These are phyloP conservation scores for Rasamsonia emersonii DNA, from an alignment of 2,329 filamentous ascomycete genomes.

Conservation along the genomic window DNA sequence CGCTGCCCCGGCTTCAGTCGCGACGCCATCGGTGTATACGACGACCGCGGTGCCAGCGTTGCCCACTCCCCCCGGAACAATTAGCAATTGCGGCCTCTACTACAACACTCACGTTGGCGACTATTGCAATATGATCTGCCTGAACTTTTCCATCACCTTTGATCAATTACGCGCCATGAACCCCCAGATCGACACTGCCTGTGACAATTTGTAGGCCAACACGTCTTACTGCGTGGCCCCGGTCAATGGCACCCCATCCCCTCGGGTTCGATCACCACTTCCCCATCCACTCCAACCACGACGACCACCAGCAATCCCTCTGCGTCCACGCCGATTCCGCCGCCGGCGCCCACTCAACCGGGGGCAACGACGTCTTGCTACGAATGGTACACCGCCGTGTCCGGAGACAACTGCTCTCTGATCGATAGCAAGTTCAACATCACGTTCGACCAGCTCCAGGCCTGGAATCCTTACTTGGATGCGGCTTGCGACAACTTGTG, in stretches of 20 bases:
- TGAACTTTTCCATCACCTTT: constrained; percentile 7
- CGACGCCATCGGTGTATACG: too few relatives aligned
- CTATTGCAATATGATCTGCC: constrained; percentile 8
- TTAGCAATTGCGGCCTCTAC: background rate
- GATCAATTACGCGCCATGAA: constrained; percentile 14
- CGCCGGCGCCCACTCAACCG: constrained; percentile 5
- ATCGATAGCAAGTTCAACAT: constrained; percentile 6
- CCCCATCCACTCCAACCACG: background rate
- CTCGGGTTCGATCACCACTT: too few relatives aligned
- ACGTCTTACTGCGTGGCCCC: too few relatives aligned
- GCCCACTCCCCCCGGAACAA: background rate
- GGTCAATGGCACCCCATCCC: too few relatives aligned
- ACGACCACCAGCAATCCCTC: constrained; percentile 2
- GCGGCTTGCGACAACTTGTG: constrained; percentile 6
- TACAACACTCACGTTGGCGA: background rate
- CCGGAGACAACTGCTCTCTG: constrained; percentile 8
- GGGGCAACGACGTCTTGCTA: constrained; percentile 5
- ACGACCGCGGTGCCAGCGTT: background rate
- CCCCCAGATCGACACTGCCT: too few relatives aligned
- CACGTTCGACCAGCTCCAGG: constrained; percentile 6
- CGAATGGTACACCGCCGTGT: constrained; percentile 6
- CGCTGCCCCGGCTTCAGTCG: too few relatives aligned
- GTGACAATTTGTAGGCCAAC: too few relatives aligned
- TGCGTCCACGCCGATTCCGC: background rate
- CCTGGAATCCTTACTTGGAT: constrained; percentile 7